These are phyloP conservation scores for Eruca vesicaria DNA, from an alignment of 441 rosid genomes.

Conservation along the genomic window DNA sequence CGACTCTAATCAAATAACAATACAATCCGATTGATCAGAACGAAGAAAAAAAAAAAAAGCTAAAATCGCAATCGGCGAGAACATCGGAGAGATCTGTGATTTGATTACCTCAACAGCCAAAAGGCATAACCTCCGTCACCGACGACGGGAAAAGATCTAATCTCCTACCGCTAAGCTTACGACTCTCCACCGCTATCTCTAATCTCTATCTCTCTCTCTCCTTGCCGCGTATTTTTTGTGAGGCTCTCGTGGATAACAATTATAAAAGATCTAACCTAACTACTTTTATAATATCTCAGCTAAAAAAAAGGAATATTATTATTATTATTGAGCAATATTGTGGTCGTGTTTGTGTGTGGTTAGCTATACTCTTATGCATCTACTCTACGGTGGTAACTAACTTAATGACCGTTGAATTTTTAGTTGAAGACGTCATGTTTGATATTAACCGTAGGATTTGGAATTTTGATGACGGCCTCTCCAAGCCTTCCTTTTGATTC, in stretches of 20 bases:
- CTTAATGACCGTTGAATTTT: too few relatives aligned
- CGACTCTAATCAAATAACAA: neutral
- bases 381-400: neutral
- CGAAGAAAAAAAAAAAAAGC: neutral
- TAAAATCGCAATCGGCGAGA: neutral
- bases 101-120: neutral
- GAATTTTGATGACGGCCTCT: neutral
- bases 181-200: neutral
- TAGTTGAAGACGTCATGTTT: neutral
- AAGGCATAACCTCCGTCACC: neutral
- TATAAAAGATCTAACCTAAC: neutral
- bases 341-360: neutral
- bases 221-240: neutral
- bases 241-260: neutral
- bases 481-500: neutral
- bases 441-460: neutral
- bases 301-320: neutral
- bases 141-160: neutral
- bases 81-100: neutral
- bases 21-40: neutral
- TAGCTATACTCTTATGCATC: neutral
- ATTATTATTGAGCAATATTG: neutral
- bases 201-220: neutral
- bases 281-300: neutral
- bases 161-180: neutral